Conservation (phyloP, 768 basidiomycete genomes). For the Lentinula sp. region DNA sequence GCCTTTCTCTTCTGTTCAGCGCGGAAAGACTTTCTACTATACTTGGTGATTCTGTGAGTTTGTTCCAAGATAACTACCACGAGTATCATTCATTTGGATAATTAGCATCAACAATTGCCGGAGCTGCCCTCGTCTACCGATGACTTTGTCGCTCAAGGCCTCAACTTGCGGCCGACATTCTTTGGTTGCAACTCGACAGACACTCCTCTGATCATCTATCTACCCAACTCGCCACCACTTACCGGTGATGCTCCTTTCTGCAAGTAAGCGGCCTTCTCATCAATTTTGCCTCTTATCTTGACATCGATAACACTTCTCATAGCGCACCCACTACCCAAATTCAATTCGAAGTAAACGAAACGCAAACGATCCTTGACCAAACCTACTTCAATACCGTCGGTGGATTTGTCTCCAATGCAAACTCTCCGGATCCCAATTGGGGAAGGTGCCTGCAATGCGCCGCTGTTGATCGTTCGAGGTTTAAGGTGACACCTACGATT, state of each 20-base stretch:
- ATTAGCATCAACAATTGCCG: conserved; percentile 53
- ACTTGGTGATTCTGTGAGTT: background rate
- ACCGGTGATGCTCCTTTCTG: conserved; percentile 54
- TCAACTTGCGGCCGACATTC: conserved; percentile 67
- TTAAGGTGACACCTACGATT: conserved; percentile 23
- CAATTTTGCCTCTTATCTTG: background rate
- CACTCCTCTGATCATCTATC: conserved; percentile 55
- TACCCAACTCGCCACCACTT: conserved; percentile 73
- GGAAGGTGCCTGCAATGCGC: conserved; percentile 68
- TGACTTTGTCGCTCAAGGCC: conserved; percentile 51
- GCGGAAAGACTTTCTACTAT: conserved; percentile 3
- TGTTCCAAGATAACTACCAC: background rate
- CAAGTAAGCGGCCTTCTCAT: conserved; percentile 36
- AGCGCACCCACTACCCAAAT: conserved; percentile 47
- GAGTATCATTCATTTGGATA: conserved; percentile 22
- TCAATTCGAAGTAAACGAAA: conserved; percentile 52
- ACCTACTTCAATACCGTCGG: conserved; percentile 46
- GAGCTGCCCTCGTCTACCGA: conserved; percentile 48
- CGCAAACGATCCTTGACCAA: conserved; percentile 53
- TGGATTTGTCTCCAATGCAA: conserved; percentile 57
- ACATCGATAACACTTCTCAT: conserved; percentile 23
- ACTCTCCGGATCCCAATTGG: conserved; percentile 53
- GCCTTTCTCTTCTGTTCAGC: background rate
- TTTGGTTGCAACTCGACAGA: conserved; percentile 66
- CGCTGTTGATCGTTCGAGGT: conserved; percentile 45